Conservation (phyloP, 768 basidiomycete species). For the Phanerochaete carnosa region DNA sequence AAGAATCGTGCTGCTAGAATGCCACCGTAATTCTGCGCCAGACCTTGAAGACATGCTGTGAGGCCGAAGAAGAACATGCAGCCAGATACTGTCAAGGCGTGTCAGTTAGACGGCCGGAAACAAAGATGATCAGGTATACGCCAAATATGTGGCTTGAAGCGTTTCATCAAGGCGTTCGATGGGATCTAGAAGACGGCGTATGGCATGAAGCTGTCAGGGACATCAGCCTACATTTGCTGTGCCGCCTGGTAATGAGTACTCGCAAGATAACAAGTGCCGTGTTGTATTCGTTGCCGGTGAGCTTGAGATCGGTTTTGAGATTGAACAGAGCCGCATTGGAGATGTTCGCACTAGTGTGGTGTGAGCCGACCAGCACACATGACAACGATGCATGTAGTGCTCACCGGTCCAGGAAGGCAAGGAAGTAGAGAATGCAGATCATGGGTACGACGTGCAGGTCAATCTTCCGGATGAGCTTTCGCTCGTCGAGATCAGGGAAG, state of each 20-base stretch:
- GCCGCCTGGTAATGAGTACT: constrained; percentile 3
- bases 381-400: neutral
- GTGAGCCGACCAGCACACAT: neutral
- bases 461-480: constrained; percentile 31
- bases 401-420: constrained; percentile 38
- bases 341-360: constrained; percentile 25
- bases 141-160: constrained; percentile 34
- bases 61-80: constrained; percentile 37
- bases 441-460: constrained; percentile 37
- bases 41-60: constrained; percentile 31
- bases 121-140: constrained; percentile 15
- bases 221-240: neutral
- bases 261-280: constrained; percentile 31
- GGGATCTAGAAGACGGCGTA: constrained; percentile 35
- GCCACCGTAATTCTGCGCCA: constrained; percentile 30
- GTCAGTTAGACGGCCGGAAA: neutral
- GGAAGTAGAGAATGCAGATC: constrained; percentile 39
- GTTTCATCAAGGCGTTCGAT: constrained; percentile 30
- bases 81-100: constrained; percentile 23
- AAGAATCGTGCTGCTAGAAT: constrained; percentile 37
- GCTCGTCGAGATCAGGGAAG: constrained; percentile 24
- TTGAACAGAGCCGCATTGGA: constrained; percentile 30
- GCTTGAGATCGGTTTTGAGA: constrained; percentile 26
- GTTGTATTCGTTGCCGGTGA: constrained; percentile 26
- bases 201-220: constrained; percentile 24